Evolutionary conservation across 2,329 filamentous ascomycete species (phyloP).

Genomic region (Blastomyces silverae): DNA sequence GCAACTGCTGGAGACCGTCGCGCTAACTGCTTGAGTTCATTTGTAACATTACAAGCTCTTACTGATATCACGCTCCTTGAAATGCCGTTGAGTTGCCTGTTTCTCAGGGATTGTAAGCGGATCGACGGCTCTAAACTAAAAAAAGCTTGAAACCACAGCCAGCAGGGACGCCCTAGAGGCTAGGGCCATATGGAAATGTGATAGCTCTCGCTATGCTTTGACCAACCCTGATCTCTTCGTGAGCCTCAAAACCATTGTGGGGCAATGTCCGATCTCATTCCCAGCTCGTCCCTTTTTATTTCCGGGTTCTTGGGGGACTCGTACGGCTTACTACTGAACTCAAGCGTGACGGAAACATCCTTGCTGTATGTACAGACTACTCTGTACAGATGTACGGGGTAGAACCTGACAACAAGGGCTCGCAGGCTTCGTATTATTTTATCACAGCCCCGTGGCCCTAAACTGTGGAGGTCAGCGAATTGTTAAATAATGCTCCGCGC

Average conservation of each 20-base stretch:
- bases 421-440: not conserved
- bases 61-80: not conserved
- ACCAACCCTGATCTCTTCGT: not conserved
- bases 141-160: not conserved
- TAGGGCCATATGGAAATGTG: not conserved
- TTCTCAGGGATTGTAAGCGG: not conserved
- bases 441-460: not conserved
- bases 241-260: slow-evolving; percentile 5
- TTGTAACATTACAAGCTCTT: slow-evolving; percentile 1
- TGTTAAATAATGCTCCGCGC: not conserved
- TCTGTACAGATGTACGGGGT: too few species aligned
- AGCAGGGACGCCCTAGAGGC: too few species aligned
- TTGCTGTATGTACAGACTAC: not conserved
- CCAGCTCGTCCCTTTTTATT: not conserved
- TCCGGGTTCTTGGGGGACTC: slow-evolving; percentile 4
- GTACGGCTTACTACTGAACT: not conserved
- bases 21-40: not conserved
- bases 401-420: not conserved
- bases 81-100: not conserved
- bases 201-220: slow-evolving; percentile 5
- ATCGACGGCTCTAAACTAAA: not conserved
- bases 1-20: not conserved
- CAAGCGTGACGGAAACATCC: not conserved
- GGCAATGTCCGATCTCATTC: not conserved
- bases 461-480: not conserved